Conservation (phyloP, 805 yeast species). For the Blastobotrys parvus region DNA sequence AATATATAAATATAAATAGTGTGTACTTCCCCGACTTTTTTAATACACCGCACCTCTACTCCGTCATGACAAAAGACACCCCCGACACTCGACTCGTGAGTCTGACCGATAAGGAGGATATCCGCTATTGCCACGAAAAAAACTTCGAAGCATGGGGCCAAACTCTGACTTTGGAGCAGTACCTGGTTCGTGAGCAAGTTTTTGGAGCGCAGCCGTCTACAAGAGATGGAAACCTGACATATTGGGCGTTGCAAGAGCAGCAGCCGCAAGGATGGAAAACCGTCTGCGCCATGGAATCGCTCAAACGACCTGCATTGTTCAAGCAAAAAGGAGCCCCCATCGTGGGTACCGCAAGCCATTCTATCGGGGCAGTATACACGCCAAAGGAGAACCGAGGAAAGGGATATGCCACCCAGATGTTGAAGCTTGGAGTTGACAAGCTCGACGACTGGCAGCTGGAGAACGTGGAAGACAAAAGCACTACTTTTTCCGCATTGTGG, state of each 20-base stretch:
- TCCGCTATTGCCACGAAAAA: conserved; percentile 14
- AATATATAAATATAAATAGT: too few relatives aligned
- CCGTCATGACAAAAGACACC: neutral
- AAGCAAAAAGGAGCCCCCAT: conserved; percentile 17
- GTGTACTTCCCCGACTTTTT: too few relatives aligned
- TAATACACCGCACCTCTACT: too few relatives aligned
- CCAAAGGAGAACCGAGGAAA: conserved; percentile 39
- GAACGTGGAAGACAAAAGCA: conserved; percentile 14
- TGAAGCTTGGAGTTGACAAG: conserved; percentile 20
- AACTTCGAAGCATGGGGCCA: conserved; percentile 23
- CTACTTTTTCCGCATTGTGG: conserved; percentile 42
- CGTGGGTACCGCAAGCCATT: conserved; percentile 16
- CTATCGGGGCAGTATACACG: conserved; percentile 55
- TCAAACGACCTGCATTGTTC: conserved; percentile 30
- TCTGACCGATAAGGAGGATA: conserved; percentile 10
- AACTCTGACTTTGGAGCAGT: conserved; percentile 19
- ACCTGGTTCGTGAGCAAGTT: conserved; percentile 21
- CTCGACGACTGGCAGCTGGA: conserved; percentile 25
- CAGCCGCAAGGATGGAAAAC: conserved; percentile 21
- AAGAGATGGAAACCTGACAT: conserved; percentile 16
- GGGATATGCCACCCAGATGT: conserved; percentile 48
- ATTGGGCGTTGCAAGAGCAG: conserved; percentile 23
- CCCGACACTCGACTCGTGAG: conserved; percentile 5
- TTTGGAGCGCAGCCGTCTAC: conserved; percentile 10
- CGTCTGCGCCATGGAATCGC: conserved; percentile 40